Base-by-base conservation (phyloP, 208 protist species). In the Polymyxa betae region DNA sequence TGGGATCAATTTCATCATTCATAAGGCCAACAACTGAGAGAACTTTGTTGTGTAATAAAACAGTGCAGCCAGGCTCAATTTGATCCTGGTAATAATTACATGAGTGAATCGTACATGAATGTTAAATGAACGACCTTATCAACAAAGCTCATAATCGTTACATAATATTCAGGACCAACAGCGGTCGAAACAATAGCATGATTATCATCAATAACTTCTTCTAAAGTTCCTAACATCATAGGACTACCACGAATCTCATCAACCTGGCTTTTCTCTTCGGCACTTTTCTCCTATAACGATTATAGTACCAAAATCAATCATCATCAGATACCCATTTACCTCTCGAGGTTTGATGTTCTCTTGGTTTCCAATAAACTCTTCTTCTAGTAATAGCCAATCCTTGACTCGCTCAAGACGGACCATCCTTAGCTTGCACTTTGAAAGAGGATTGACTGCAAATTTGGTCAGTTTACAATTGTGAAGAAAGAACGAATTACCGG, bases 131-230 rank as follows among this genome's bases (percentile, higher is more conserved):
- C n/a, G 32, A 89, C 98, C 95, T 99, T 99, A 94, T 99, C 99
- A 1, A 99, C 99, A 92, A 99, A 99, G 24, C 97, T 98, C 92
- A 99, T 95, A 78, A 99, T 98, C 52, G 95, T 95, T 0, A 99
- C 98, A 94, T 99, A 99, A 94, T 98, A 98, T 94, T 99, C 97
- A 44, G 97, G 96, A 43, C 98, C 98, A 0, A 97, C 93, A 0
- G 95, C 93, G 10, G 96, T 96, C 16, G 95, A 97, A 0, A 99
- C 98, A 88, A 99, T 99, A 40, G 97, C 97, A 94, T 99, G 98
- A 88, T 98, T 98, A 91, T 99, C 99, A 93, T 99, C 98, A 90
- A 99, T 98, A 43, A 99, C 98, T 95, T 99, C 99, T 94, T 99
- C 98, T 0, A 99, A 94, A 40, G 95, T 99, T 35, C 97, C 98